phyloP scores from a whole-genome alignment of 805 yeast genomes.

The Wickerhamomyces mucosus region DNA sequence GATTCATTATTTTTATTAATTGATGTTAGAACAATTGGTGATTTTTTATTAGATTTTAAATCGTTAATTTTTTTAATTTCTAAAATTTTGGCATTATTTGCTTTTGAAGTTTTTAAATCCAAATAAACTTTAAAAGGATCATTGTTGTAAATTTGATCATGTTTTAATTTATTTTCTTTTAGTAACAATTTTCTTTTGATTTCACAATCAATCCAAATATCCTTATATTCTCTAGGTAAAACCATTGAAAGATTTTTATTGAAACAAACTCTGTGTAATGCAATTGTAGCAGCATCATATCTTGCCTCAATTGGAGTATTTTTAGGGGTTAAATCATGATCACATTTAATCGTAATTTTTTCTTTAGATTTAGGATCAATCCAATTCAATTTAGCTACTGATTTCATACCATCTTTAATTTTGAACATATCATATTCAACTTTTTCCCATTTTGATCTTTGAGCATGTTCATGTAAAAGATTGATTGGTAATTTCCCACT shows the following conservation, averaged over 20 bases:
- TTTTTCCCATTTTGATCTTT: slow-evolving; percentile 81
- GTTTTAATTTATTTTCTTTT: slow-evolving; percentile 36
- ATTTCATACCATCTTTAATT: slow-evolving; percentile 48
- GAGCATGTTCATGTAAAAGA: slow-evolving; percentile 77
- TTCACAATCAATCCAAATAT: slow-evolving; percentile 70
- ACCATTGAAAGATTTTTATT: slow-evolving; percentile 82
- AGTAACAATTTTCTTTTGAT: slow-evolving; percentile 41
- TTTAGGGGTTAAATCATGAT: slow-evolving; percentile 47
- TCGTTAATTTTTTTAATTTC: slow-evolving; percentile 37
- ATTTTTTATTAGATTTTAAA: slow-evolving; percentile 35
- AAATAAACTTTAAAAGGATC: slow-evolving; percentile 70
- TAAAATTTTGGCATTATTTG: slow-evolving; percentile 33
- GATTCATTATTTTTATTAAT: slow-evolving; percentile 9
- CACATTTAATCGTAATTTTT: slow-evolving; percentile 44
- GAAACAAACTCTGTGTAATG: slow-evolving; percentile 68
- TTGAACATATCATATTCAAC: slow-evolving; percentile 67
- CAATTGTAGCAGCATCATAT: slow-evolving; percentile 84
- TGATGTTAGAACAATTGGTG: slow-evolving; percentile 34
- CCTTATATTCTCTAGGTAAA: slow-evolving; percentile 73
- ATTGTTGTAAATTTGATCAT: slow-evolving; percentile 44
- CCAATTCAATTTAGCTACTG: slow-evolving; percentile 56
- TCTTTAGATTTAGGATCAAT: slow-evolving; percentile 78
- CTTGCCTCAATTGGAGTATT: slow-evolving; percentile 85
- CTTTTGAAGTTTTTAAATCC: slow-evolving; percentile 41
- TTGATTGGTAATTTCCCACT: slow-evolving; percentile 84